phyloP scores from a whole-genome alignment of 2,329 filamentous ascomycete species.

The Trichoderma atroviride region DNA sequence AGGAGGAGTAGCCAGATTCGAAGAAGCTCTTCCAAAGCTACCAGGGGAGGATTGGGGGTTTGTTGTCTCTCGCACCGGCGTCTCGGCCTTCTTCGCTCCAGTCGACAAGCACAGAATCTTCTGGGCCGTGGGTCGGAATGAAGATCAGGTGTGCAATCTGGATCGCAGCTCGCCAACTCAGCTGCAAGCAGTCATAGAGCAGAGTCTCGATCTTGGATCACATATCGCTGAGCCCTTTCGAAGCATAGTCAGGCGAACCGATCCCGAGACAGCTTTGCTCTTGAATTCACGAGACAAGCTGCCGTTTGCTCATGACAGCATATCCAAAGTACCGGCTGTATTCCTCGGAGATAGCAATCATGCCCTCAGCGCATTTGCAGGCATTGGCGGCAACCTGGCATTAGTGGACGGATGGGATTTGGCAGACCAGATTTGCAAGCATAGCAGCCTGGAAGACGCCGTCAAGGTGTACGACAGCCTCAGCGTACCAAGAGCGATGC shows the following conservation, averaged over 20 bases:
- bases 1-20: conserved; percentile 44
- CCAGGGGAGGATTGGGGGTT: conserved; percentile 46
- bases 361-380: conserved; percentile 52
- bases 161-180: neutral
- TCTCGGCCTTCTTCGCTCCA: conserved; percentile 49
- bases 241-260: conserved; percentile 44
- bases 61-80: conserved; percentile 43
- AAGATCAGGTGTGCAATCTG: neutral
- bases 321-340: conserved; percentile 38
- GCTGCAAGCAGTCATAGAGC: neutral
- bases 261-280: conserved; percentile 39
- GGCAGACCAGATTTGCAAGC: conserved; percentile 43
- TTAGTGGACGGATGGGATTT: conserved; percentile 52
- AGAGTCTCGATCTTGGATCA: conserved; percentile 35
- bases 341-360: conserved; percentile 56
- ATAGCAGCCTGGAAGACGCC: conserved; percentile 34
- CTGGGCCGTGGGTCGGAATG: conserved; percentile 46
- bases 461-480: conserved; percentile 39
- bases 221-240: conserved; percentile 45
- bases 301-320: conserved; percentile 45
- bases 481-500: conserved; percentile 38
- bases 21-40: conserved; percentile 38
- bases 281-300: conserved; percentile 46
- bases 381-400: conserved; percentile 53
- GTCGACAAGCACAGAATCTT: conserved; percentile 45